A percentile compares a stretch with the other conserved stretches of the same genome.
Evolutionary conservation across 179 eudicot species (phyloP).

Genomic region (Corrigiola litoralis): DNA sequence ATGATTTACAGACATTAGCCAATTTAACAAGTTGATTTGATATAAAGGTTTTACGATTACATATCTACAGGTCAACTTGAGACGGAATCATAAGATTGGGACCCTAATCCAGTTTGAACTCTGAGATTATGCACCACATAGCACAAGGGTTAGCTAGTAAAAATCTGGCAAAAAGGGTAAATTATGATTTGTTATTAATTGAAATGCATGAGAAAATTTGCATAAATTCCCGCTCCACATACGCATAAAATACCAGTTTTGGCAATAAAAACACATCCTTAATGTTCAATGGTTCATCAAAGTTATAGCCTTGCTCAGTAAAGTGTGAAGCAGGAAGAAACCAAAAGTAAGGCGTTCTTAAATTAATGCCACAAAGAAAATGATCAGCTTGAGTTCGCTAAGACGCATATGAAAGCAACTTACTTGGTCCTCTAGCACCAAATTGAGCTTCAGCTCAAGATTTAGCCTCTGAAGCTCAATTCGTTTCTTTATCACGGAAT

Average conservation of each 20-base stretch:
- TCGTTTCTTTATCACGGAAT: constrained; percentile 53
- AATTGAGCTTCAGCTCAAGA: constrained; percentile 56
- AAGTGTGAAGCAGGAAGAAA: neutral
- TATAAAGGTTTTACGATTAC: neutral
- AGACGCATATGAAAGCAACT: too few relatives aligned
- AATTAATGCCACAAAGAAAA: neutral
- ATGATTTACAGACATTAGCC: neutral
- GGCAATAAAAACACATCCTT: neutral
- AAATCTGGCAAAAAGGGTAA: neutral
- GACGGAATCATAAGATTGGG: too few relatives aligned
- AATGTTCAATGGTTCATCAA: neutral
- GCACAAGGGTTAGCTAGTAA: neutral
- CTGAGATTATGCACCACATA: neutral
- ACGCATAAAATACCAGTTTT: neutral
- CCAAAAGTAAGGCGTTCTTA: neutral
- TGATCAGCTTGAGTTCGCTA: neutral
- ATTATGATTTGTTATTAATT: too few relatives aligned
- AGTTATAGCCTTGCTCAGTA: neutral
- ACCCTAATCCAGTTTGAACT: neutral
- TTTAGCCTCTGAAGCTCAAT: constrained; percentile 53
- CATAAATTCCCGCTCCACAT: neutral
- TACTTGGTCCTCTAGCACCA: constrained; percentile 67
- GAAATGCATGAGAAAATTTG: neutral
- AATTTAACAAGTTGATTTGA: neutral
- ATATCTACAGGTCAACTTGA: too few relatives aligned